A percentile compares a stretch with the other conserved stretches of the same genome.
Evolutionary conservation across 306 rosid species (phyloP).

Genomic region (Crotalaria pallida): DNA sequence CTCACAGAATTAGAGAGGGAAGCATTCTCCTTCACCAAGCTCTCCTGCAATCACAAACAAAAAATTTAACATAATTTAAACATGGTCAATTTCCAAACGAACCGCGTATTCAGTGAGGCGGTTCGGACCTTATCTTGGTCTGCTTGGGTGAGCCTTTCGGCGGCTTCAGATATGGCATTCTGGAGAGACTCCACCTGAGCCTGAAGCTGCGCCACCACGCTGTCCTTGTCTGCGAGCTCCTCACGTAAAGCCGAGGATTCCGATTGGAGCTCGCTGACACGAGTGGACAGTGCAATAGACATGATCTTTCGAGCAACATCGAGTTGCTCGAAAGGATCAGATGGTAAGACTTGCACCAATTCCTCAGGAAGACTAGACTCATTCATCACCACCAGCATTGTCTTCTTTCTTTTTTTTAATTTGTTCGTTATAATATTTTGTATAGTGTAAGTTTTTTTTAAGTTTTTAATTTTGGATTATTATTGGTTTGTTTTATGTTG

Average conservation of each 20-base stretch:
- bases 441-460: not conserved
- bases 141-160: slow-evolving; percentile 50
- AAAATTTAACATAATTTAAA: not conserved
- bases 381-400: slow-evolving; percentile 45
- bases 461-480: not conserved
- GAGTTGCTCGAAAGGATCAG: slow-evolving; percentile 89
- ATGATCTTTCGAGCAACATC: slow-evolving; percentile 95
- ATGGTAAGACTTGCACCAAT: slow-evolving; percentile 53
- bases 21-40: slow-evolving; percentile 58
- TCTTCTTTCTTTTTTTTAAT: not conserved
- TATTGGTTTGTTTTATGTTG: not conserved
- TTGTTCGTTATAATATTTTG: not conserved
- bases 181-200: slow-evolving; percentile 53
- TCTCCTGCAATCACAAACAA: slow-evolving; percentile 38
- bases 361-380: slow-evolving; percentile 73
- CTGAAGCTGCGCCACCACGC: slow-evolving; percentile 51
- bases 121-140: slow-evolving; percentile 53
- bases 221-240: slow-evolving; percentile 53
- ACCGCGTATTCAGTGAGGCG: not conserved
- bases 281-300: slow-evolving; percentile 75
- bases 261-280: slow-evolving; percentile 60
- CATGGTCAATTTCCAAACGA: not conserved
- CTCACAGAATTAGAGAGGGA: slow-evolving; percentile 55
- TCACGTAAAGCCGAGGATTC: slow-evolving; percentile 45
- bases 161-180: slow-evolving; percentile 47